Base-by-base conservation (phyloP, 2,329 filamentous ascomycete species). In the Exophiala calicioides region DNA sequence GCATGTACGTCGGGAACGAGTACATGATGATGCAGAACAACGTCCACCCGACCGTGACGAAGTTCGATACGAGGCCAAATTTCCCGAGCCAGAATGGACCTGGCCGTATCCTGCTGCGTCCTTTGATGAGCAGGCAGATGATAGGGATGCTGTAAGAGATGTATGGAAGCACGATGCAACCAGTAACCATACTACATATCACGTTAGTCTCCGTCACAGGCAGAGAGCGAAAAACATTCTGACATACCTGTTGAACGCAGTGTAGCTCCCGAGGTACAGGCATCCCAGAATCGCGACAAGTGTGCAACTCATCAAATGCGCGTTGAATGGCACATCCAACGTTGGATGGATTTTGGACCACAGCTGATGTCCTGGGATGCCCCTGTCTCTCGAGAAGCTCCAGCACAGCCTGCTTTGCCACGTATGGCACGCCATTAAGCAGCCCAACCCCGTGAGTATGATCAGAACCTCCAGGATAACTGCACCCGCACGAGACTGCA, bases 171-270 rank as follows among this genome's bases (percentile, higher is more conserved):
- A n/a, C n/a, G n/a, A n/a, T n/a, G n/a, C n/a, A n/a, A n/a, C n/a
- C n/a, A n/a, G n/a, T n/a, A n/a, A n/a, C n/a, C n/a, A n/a, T n/a
- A n/a, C n/a, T n/a, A n/a, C n/a, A n/a, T n/a, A n/a, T n/a, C n/a
- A n/a, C n/a, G n/a, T n/a, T n/a, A n/a, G n/a, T n/a, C n/a, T n/a
- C n/a, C n/a, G n/a, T n/a, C n/a, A n/a, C n/a, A n/a, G n/a, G n/a
- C n/a, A n/a, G n/a, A n/a, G n/a, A n/a, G n/a, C n/a, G n/a, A n/a
- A n/a, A n/a, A n/a, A n/a, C n/a, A n/a, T n/a, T n/a, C n/a, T n/a
- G n/a, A n/a, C n/a, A n/a, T n/a, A n/a, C n/a, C n/a, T n/a, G 50
- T 73, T 69, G 62, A 81, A 81, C 3, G 77, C 78, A 5, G 50
- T 32, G 9, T 23, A n/a, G 32, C 16, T 41, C 24, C 39, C 46